Percentiles rank a stretch among this genome's conserved stretches.
phyloP scores from a whole-genome alignment of 345 rosid species.

The Gossypium herbaceum region DNA sequence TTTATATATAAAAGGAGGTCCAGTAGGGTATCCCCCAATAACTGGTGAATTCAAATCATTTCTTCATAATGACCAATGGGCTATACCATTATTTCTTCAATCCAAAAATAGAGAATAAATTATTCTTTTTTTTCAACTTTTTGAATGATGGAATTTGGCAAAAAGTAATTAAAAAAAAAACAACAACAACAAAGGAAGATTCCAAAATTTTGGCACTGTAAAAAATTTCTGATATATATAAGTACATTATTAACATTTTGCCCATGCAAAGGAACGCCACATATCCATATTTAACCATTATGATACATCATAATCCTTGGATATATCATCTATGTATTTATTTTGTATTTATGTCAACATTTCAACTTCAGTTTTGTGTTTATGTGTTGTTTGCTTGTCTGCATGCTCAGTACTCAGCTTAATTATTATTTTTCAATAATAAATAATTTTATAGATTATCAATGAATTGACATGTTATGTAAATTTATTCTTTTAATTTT shows the following conservation, averaged over 20 bases:
- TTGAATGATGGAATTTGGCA: not conserved
- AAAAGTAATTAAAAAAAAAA: not conserved
- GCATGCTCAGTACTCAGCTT: no score
- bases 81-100: constrained; percentile 2
- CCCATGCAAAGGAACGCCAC: not conserved
- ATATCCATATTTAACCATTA: not conserved
- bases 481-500: no score
- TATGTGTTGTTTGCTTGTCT: not conserved
- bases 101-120: no score
- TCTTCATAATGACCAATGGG: constrained; percentile 31
- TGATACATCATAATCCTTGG: not conserved
- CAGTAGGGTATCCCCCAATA: constrained; percentile 2
- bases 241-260: not conserved
- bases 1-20: not conserved
- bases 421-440: no score
- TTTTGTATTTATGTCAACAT: not conserved
- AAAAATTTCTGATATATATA: not conserved
- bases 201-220: constrained; percentile 21
- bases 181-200: constrained; percentile 1
- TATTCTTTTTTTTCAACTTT: not conserved
- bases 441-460: no score
- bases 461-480: no score
- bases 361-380: not conserved
- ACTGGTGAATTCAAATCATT: constrained; percentile 31
- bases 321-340: not conserved